Evolutionary conservation across 2,329 filamentous ascomycete species (phyloP), one percentile per base, ranked within the genome.

Genomic region (Claviceps sp.): DNA sequence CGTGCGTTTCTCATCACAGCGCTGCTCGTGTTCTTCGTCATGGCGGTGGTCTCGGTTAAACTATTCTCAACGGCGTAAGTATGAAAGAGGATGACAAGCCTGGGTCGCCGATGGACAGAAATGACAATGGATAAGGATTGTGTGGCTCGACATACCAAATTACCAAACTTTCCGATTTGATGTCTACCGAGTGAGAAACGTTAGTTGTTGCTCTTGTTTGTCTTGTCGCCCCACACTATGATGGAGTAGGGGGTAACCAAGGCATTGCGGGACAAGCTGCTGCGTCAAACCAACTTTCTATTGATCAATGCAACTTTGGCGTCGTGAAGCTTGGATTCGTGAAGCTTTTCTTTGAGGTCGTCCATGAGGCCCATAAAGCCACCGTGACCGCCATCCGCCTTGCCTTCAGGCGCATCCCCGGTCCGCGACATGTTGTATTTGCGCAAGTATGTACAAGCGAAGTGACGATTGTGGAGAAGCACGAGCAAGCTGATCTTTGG

Each of bases 11-110:
- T 77, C 78, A 64, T 97, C 91, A 44, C 87, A 91, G 9, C 68
- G 74, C 66, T 91, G 76, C 65, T 97, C 93, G 65, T 97, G 90
- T 58, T 85, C 85, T 67, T 97, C 91, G 64, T 96, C 91, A 64
- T 96, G 91, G 51, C 91, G 85, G 66, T 97, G 91, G 57, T 94
- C 87, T 24, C 78, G 74, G 62, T 96, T 97, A 70, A 95, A 78
- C 77, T 80, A 49, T 26, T 6, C 13, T 42, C 7, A 11, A 30
- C 5, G 3, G 16, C 9, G 30, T 50, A 14, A 5, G 34, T 8
- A 45, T 38, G 41, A 37, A 36, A n/a, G n/a, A 11, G 20, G 2
- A 11, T 5, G 3, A 43, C 41, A 20, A 45, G 8, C 26, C 26
- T 26, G 8, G 7, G 26, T 26, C 26, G 26, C 26, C 26, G 26